Conservation (phyloP, 352 stramenopile species). For the Pythium aquatile region DNA sequence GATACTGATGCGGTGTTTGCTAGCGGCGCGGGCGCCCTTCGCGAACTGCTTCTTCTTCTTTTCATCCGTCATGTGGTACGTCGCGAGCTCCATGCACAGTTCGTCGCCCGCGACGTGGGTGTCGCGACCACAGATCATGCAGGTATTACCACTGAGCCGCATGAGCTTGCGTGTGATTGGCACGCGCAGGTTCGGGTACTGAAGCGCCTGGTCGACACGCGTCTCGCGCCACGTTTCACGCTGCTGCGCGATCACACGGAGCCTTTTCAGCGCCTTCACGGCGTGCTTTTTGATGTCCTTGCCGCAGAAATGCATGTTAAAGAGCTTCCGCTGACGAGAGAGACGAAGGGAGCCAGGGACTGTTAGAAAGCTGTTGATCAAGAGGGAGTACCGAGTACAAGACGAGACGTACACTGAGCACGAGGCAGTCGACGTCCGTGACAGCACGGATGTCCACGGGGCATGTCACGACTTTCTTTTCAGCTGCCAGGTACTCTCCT, state of each 20-base stretch:
- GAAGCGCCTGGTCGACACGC: slow-evolving; percentile 62
- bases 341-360: background rate
- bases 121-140: slow-evolving; percentile 66
- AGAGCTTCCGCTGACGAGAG: slow-evolving; percentile 62
- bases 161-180: slow-evolving; percentile 84
- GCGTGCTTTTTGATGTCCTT: slow-evolving; percentile 71
- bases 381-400: too few relatives aligned
- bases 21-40: slow-evolving; percentile 37
- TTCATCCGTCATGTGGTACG: slow-evolving; percentile 68
- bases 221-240: slow-evolving; percentile 76
- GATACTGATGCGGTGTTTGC: slow-evolving; percentile 55
- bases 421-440: slow-evolving; percentile 67
- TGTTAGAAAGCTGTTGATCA: too few relatives aligned
- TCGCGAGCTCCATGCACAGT: slow-evolving; percentile 72
- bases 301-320: slow-evolving; percentile 61
- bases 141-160: slow-evolving; percentile 76
- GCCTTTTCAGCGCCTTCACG: slow-evolving; percentile 35
- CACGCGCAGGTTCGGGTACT: slow-evolving; percentile 66
- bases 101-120: slow-evolving; percentile 77
- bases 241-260: slow-evolving; percentile 50
- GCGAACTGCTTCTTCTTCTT: slow-evolving; percentile 51
- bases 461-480: slow-evolving; percentile 65
- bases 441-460: slow-evolving; percentile 74
- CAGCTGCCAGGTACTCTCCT: slow-evolving; percentile 71
- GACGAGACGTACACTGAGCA: slow-evolving; percentile 52